Conservation (phyloP, 2,329 filamentous ascomycete species). For the Celoporthe dispersa region DNA sequence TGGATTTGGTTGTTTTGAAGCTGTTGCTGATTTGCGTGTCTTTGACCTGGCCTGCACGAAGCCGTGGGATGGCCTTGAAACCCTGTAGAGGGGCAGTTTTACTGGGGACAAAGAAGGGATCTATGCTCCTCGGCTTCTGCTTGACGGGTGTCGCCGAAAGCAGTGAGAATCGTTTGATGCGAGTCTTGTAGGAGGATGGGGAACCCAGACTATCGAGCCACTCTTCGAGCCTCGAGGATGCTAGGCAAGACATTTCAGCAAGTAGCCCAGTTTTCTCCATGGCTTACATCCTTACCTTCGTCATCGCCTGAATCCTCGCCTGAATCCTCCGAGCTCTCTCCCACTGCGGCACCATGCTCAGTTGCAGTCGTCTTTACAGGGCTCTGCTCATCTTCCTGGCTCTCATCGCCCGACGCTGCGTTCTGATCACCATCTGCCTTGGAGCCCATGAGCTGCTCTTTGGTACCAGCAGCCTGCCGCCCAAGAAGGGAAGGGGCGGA, state of each 20-base stretch:
- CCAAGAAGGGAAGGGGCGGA: constrained; percentile 3
- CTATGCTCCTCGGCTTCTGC: constrained; percentile 26
- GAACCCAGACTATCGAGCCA: neutral
- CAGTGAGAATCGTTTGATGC: neutral
- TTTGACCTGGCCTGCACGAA: neutral
- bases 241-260: constrained; percentile 11
- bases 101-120: constrained; percentile 1
- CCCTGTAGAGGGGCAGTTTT: constrained; percentile 24
- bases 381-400: neutral
- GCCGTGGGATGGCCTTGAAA: constrained; percentile 33
- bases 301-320: neutral
- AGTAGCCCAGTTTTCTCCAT: neutral
- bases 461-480: neutral
- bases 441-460: neutral
- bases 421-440: neutral
- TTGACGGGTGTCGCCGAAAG: neutral
- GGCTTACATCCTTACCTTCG: neutral
- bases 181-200: constrained; percentile 2
- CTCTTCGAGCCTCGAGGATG: neutral
- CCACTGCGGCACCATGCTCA: neutral
- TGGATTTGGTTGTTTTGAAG: constrained; percentile 4
- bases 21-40: neutral
- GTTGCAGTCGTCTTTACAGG: too few species aligned
- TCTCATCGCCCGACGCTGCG: neutral
- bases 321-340: neutral